Evolutionary conservation across 768 basidiomycete genomes (phyloP).

Genomic region (Tricholoma terreum): DNA sequence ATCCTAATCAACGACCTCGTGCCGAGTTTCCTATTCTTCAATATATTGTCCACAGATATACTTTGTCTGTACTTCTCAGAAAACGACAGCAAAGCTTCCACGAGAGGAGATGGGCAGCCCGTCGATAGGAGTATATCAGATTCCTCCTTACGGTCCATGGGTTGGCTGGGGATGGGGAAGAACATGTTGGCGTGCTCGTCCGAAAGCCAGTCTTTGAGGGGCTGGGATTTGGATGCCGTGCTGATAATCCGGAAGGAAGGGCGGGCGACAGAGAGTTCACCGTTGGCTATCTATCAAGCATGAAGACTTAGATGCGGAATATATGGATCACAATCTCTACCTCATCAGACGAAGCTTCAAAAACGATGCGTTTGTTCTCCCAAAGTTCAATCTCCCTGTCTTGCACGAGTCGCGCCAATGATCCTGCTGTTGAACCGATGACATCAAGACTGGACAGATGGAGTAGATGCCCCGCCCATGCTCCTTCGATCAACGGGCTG

Average conservation of each 20-base stretch:
- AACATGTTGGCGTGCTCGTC: conserved; percentile 73
- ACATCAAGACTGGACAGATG: conserved; percentile 63
- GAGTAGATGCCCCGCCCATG: conserved; percentile 52
- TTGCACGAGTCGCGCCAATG: conserved; percentile 55
- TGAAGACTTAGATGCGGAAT: background rate
- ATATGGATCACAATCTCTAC: conserved; percentile 19
- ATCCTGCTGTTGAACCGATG: conserved; percentile 64
- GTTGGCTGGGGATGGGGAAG: conserved; percentile 56
- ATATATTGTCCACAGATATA: conserved; percentile 51
- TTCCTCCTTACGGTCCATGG: conserved; percentile 57
- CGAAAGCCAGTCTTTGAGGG: conserved; percentile 67
- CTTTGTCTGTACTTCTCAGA: conserved; percentile 56
- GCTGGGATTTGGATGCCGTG: conserved; percentile 60
- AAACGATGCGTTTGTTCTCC: conserved; percentile 59
- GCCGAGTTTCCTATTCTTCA: conserved; percentile 63
- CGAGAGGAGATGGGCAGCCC: conserved; percentile 38
- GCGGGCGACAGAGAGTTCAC: conserved; percentile 48
- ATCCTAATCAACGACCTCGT: conserved; percentile 59
- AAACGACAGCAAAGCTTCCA: conserved; percentile 46
- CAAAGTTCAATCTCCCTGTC: conserved; percentile 65
- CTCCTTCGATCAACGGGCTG: conserved; percentile 46
- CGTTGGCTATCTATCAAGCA: conserved; percentile 22
- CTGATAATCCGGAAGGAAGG: conserved; percentile 59
- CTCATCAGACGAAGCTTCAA: conserved; percentile 44
- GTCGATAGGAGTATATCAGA: conserved; percentile 44